phyloP scores from a whole-genome alignment of 371 early-diverging fungal genomes.

The Rhizomucor pusillus region DNA sequence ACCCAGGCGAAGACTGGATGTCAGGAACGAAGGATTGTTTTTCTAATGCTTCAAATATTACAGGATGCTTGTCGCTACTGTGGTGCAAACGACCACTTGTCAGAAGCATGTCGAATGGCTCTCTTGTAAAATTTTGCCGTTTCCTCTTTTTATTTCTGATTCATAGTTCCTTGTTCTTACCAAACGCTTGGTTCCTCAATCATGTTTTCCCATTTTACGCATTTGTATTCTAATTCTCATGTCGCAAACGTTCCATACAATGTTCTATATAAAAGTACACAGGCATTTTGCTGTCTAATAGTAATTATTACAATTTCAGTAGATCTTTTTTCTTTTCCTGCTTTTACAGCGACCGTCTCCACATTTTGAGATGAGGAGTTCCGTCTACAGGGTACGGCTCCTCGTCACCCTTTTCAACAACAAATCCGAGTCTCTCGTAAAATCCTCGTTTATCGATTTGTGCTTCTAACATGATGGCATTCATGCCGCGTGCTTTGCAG shows the following conservation, averaged over 20 bases:
- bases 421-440: conserved; percentile 43
- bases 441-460: conserved; percentile 44
- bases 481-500: conserved; percentile 14
- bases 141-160: no score
- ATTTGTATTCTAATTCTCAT: neutral
- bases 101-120: conserved; percentile 15
- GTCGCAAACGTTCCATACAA: no score
- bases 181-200: no score
- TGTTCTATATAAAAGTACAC: no score
- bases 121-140: no score
- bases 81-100: conserved; percentile 18
- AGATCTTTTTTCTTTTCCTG: neutral
- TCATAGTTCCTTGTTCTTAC: no score
- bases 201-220: neutral
- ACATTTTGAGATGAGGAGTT: conserved; percentile 44
- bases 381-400: conserved; percentile 38
- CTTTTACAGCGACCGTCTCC: conserved; percentile 18
- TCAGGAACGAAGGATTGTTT: neutral
- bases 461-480: conserved; percentile 29
- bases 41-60: neutral
- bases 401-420: conserved; percentile 30
- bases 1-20: neutral
- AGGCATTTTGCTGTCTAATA: no score
- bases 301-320: no score
- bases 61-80: conserved; percentile 22